Base-by-base conservation (phyloP, 2,329 filamentous ascomycete genomes). In the Colletotrichum scovillei region DNA sequence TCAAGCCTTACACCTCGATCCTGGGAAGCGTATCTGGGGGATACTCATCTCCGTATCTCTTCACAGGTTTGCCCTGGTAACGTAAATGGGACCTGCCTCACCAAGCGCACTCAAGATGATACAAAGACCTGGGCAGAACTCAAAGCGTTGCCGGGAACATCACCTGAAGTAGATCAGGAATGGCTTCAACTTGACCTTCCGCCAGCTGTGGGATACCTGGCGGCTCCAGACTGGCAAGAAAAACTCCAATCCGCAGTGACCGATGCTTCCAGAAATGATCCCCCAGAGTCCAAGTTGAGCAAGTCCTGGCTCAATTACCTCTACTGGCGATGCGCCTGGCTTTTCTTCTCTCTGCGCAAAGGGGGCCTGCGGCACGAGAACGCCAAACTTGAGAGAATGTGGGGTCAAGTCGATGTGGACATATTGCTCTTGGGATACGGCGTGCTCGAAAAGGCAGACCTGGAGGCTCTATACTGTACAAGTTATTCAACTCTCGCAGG, bases 351-450 rank as follows among this genome's bases (percentile, higher is more conserved):
- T 32, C 22, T 42, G 22, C 30, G 42, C 30, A 28, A 12, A 35
- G 53, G 53, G 11, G 49, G 63, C 24, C 30, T 64, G 46, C n/a
- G 63, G 24, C 53, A 56, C 19, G 22, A 56, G 22, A 16, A 14
- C 63, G 63, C 53, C n/a, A 52, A 52, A 11, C 63, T 65, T 32
- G 22, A 57, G 35, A 65, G 53, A 52, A 65, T 65, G 63, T 56
- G 63, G 63, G 63, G 63, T 7, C 38, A 57, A 3, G 24, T 65
- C 24, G 52, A 35, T 5, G 63, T 52, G 26, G 63, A 65, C 35
- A 30, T 65, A 19, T 4, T 65, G 32, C 52, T 65, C 24, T 19
- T 52, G 63, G 32, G 3, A 7, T 57, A 46, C 3, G 32, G 24
- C 4, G 30, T 65, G 6, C 63, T 65, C 35, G 11, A 28, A 53